A percentile compares a stretch with the other conserved stretches of the same genome.
These are phyloP conservation scores for Lathyrus sativus DNA, from an alignment of 306 rosid species.

Conservation along the genomic window DNA sequence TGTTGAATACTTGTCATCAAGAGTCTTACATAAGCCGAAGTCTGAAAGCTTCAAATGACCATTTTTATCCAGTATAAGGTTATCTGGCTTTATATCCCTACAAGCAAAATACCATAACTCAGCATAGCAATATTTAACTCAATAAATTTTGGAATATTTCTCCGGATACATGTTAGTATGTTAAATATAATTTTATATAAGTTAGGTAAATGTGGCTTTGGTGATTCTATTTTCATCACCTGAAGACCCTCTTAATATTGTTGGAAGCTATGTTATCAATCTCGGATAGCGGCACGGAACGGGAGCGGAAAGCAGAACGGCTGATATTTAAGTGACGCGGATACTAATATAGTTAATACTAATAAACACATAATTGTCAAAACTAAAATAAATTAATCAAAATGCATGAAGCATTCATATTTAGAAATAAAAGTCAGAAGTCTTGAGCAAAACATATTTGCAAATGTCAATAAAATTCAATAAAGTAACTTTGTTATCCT, in stretches of 20 bases:
- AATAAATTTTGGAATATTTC: slow-evolving; percentile 28
- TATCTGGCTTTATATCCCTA: slow-evolving; percentile 99
- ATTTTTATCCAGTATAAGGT: slow-evolving; percentile 88
- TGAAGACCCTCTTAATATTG: slow-evolving; percentile 9
- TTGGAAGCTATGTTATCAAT: neutral
- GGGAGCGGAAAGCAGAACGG: too few species aligned
- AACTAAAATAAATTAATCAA: too few species aligned
- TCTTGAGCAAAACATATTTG: too few species aligned
- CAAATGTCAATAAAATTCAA: too few species aligned
- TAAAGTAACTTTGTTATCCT: too few species aligned
- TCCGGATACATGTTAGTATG: slow-evolving; percentile 16
- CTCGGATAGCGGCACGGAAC: too few species aligned
- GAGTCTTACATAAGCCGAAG: slow-evolving; percentile 98
- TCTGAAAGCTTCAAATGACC: slow-evolving; percentile 99
- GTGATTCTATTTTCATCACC: slow-evolving; percentile 13
- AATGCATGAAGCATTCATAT: too few species aligned
- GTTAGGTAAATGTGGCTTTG: slow-evolving; percentile 8
- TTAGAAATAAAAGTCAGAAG: too few species aligned
- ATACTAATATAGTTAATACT: too few species aligned
- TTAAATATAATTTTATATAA: neutral
- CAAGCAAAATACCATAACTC: slow-evolving; percentile 43
- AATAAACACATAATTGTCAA: too few species aligned
- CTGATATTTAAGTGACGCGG: too few species aligned
- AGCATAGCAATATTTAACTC: slow-evolving; percentile 34
- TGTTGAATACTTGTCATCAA: slow-evolving; percentile 89